Evolutionary conservation across 176 grass and related monocot species (phyloP), one percentile per base, ranked within the genome.

Genomic region (Luzula sylvatica): DNA sequence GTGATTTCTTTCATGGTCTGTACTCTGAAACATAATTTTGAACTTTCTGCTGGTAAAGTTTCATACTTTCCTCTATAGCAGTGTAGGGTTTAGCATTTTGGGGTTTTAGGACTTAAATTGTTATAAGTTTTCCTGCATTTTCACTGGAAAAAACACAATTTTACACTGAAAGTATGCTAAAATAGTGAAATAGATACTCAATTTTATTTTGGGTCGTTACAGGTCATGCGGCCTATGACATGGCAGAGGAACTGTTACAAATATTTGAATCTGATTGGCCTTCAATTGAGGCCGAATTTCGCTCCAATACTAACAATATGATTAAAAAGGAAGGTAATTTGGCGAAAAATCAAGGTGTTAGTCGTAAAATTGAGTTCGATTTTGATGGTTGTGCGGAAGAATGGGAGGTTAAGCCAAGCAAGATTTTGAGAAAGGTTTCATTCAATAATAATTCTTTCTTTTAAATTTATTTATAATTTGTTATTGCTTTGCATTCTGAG

Each of bases 241-340:
- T 63, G 58, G 58, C 58, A 17, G 58, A 63, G 15, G 58, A 63
- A 44, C 29, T 63, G 41, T 19, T 63, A 44, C 23, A 44, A 18
- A 48, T 63, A 20, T 63, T 63, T n/a, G 58, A 47, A 23, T 44
- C 58, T 8, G 58, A 48, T 41, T 63, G 58, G 58, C 58, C 58
- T 47, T 63, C 58, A 47, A 63, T 63, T 32, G 42, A 63, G 42
- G 40, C 58, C 8, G 20, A 63, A 63, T n/a, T 45, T 15, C 8
- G 24, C 15, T 35, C 30, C 5, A 35, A 35, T 9, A 35, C 30
- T 7, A 22, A 63, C 28, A 23, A 15, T 48, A 48, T 19, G 23
- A 29, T 14, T 63, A 26, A 30, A 19, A 48, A 63, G 22, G 58
- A 48, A n/a, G 11, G 16, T n/a, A 44, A 45, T 48, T 28, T 23